Evolutionary conservation across 495 filamentous ascomycete species (phyloP).

Genomic region (Clavariopsis aquatica): DNA sequence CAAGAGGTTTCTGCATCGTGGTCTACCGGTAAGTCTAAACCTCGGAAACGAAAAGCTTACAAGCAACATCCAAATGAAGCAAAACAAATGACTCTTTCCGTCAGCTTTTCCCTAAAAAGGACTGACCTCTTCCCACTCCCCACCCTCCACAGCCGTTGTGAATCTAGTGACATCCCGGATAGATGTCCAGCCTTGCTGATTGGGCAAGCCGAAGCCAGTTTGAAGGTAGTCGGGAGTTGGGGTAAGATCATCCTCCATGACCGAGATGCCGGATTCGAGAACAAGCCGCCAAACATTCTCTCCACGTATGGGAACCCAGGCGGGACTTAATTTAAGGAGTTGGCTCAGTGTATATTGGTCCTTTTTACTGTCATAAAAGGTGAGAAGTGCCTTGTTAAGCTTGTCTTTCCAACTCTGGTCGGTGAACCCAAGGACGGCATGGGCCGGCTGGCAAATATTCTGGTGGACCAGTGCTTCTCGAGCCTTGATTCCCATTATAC

Average conservation of each 20-base stretch:
- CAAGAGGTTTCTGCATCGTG: no score
- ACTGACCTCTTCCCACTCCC: conserved; percentile 19
- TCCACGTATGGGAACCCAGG: conserved; percentile 1
- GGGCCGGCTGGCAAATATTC: background rate
- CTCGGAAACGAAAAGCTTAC: no score
- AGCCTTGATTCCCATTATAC: background rate
- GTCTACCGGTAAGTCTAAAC: no score
- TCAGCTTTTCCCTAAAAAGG: background rate
- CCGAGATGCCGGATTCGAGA: background rate
- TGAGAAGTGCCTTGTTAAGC: background rate
- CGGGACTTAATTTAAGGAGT: conserved; percentile 9
- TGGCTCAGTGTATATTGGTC: background rate
- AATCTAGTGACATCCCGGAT: background rate
- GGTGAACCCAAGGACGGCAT: background rate
- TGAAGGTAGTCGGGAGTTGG: background rate
- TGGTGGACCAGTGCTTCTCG: background rate
- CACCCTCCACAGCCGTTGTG: background rate
- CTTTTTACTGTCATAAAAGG: background rate
- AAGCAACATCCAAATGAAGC: background rate
- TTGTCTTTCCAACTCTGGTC: background rate
- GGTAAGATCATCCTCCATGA: background rate
- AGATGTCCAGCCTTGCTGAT: conserved; percentile 1
- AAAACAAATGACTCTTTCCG: background rate
- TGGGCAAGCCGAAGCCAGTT: conserved; percentile 8
- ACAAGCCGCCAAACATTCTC: conserved; percentile 17